A percentile compares a stretch with the other conserved stretches of the same genome.
Evolutionary conservation across 164 flowering plant species (phyloP).

Genomic region (Santalum album): DNA sequence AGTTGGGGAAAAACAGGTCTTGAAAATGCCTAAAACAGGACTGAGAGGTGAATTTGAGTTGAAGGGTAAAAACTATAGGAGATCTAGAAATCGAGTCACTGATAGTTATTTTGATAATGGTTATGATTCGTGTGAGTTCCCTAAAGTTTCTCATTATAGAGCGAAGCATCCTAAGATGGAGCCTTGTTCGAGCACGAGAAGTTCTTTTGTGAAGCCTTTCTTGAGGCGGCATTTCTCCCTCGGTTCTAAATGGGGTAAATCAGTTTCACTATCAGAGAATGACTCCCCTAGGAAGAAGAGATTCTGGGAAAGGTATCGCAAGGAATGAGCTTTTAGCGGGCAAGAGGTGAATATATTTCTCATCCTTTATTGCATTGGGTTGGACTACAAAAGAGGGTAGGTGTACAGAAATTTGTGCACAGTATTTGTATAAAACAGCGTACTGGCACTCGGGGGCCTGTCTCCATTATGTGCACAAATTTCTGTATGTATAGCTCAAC

Average conservation of each 20-base stretch:
- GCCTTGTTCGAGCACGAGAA: slow-evolving; percentile 46
- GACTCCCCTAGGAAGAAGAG: slow-evolving; percentile 46
- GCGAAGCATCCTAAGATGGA: slow-evolving; percentile 42
- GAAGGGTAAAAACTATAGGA: slow-evolving; percentile 40
- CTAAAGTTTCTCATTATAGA: slow-evolving; percentile 21
- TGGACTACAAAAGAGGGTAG: no score
- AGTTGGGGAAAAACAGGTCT: slow-evolving; percentile 49
- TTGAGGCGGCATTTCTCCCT: slow-evolving; percentile 73
- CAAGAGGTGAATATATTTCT: no score
- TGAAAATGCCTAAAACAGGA: slow-evolving; percentile 43
- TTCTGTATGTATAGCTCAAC: no score
- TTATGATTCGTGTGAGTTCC: slow-evolving; percentile 20
- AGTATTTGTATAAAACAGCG: no score
- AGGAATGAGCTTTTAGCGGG: slow-evolving; percentile 21
- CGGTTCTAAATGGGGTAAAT: slow-evolving; percentile 41
- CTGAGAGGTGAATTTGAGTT: slow-evolving; percentile 45
- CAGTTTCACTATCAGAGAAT: slow-evolving; percentile 23
- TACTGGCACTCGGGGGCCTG: no score
- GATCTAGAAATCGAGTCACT: slow-evolving; percentile 48
- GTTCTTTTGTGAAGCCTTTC: slow-evolving; percentile 55
- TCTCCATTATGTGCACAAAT: no score
- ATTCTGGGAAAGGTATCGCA: slow-evolving; percentile 65
- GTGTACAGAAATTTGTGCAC: no score
- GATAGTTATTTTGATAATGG: slow-evolving; percentile 40
- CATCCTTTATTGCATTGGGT: no score